Base-by-base conservation (phyloP, 116 monocot species). In the Papilionanthe hybrid region DNA sequence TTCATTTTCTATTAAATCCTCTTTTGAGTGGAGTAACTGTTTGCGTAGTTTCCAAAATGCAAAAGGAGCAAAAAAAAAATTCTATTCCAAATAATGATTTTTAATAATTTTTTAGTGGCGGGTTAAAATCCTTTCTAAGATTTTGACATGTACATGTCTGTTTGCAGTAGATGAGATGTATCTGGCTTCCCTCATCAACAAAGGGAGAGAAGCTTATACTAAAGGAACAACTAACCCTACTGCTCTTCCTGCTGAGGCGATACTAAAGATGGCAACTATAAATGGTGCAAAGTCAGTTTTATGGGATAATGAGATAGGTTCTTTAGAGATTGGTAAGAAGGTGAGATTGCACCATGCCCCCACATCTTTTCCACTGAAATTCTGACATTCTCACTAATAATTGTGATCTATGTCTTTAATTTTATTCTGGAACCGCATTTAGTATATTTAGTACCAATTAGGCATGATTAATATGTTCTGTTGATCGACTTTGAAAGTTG, bases 141-240 rank as follows among this genome's bases (percentile, higher is more conserved):
- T 7, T 41, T 73, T 73, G 17, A 73, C 73, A 43, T 44, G 73
- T 44, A 44, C 5, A 18, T 71, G 17, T 73, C 42, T 78, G 17
- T 63, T 20, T 79, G 73, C 86, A 96, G 96, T 96, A 41, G 96
- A 96, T 79, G 96, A 96, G 87, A 93, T 96, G 96, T 93, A 96
- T 83, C 66, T 96, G 78, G 93, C 96, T 79, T 93, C 93, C 1
- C 90, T 96, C 65, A 93, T 96, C 56, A 96, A 93, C 68, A 96
- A 96, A 83, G 96, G 96, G n/a, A 78, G 93, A 19, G 88, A 87
- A 81, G 87, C 87, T 47, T 91, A 84, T 75, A 80, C 83, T 76
- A 85, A 57, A 76, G 96, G 96, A 75, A 76, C 87, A 65, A 93
- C 93, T 15, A 84, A 90, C 63, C 96, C 96, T 75, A 92, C 89